These are phyloP conservation scores for Elsinoe arachidis DNA, from an alignment of 2,329 filamentous ascomycete genomes.

Conservation along the genomic window DNA sequence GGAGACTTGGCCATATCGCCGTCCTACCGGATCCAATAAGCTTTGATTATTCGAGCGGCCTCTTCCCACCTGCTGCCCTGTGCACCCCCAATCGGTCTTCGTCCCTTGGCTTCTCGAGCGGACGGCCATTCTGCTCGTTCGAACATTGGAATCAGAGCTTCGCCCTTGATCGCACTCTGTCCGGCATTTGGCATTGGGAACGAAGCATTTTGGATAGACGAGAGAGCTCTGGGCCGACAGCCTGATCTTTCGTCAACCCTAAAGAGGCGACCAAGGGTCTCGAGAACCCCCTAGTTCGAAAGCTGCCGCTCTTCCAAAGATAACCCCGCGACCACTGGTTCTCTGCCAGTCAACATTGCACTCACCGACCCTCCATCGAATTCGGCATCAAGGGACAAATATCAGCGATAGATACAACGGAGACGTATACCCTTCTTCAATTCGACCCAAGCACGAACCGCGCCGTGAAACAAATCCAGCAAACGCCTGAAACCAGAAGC, in stretches of 20 bases:
- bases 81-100: neutral
- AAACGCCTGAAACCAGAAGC: neutral
- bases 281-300: neutral
- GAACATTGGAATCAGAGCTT: neutral
- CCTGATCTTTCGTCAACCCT: neutral
- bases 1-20: constrained; percentile 8
- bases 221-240: neutral
- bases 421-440: neutral
- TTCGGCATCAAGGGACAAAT: neutral
- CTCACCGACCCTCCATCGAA: neutral
- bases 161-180: neutral
- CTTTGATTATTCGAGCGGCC: constrained; percentile 10
- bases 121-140: neutral
- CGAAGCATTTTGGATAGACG: neutral
- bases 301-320: constrained; percentile 8
- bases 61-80: constrained; percentile 5
- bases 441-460: neutral
- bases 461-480: neutral
- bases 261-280: neutral
- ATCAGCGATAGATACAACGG: neutral
- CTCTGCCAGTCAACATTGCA: neutral
- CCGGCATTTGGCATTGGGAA: neutral
- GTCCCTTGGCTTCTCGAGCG: constrained; percentile 1
- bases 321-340: constrained; percentile 8
- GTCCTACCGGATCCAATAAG: constrained; percentile 11